Conservation (phyloP, 352 stramenopile species). For the Phytophthora chlamydospora region DNA sequence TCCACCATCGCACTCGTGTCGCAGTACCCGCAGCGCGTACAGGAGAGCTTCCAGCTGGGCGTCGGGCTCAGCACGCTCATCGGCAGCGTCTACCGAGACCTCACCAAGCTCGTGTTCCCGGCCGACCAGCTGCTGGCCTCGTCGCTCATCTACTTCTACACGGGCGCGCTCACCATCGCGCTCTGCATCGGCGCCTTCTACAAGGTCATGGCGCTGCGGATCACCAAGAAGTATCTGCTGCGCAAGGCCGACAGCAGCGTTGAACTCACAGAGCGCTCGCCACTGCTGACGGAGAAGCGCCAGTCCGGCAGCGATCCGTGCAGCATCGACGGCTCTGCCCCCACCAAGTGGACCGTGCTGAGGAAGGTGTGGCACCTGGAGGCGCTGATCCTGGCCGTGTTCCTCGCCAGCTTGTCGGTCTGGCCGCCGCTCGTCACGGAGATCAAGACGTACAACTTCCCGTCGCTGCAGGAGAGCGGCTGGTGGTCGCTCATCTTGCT, state of each 20-base stretch:
- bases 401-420: conserved; percentile 71
- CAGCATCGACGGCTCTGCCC: conserved; percentile 16
- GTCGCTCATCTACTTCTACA: conserved; percentile 88
- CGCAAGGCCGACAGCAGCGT: conserved; percentile 43
- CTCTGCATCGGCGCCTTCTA: conserved; percentile 83
- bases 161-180: conserved; percentile 75
- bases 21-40: conserved; percentile 77
- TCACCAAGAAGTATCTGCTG: conserved; percentile 62
- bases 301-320: conserved; percentile 30
- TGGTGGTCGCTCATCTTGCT: conserved; percentile 88
- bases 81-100: conserved; percentile 78
- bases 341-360: conserved; percentile 75
- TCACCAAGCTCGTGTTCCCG: conserved; percentile 85
- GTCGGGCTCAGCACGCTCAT: conserved; percentile 84
- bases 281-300: conserved; percentile 40
- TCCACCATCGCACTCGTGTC: conserved; percentile 83
- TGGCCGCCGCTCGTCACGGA: conserved; percentile 86
- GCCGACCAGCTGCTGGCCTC: conserved; percentile 60
- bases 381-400: conserved; percentile 73
- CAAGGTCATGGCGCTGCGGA: conserved; percentile 55
- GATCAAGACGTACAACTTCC: conserved; percentile 84
- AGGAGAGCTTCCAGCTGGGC: conserved; percentile 85
- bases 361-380: conserved; percentile 72
- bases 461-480: conserved; percentile 61
- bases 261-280: conserved; percentile 64